These are phyloP conservation scores for Nicotiana attenuata DNA, from an alignment of 257 asterid species.

Conservation along the genomic window DNA sequence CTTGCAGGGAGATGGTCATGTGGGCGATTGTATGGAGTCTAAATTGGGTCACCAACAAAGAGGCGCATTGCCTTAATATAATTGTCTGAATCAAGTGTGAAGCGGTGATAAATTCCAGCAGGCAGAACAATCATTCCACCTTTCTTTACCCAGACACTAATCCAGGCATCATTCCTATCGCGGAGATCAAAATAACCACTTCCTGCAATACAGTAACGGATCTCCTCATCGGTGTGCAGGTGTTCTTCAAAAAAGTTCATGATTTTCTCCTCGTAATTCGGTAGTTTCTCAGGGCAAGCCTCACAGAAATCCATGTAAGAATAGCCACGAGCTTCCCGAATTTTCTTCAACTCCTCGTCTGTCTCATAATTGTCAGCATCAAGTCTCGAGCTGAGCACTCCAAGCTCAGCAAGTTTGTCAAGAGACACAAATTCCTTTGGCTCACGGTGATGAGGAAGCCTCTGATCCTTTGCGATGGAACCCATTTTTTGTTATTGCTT, in stretches of 20 bases:
- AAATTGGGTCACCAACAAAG: constrained; percentile 89
- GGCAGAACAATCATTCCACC: constrained; percentile 90
- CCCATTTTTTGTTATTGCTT: too few species aligned
- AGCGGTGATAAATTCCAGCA: constrained; percentile 94
- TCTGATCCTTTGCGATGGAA: constrained; percentile 50
- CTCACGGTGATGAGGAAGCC: constrained; percentile 85
- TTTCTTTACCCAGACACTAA: constrained; percentile 70
- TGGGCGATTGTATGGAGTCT: constrained; percentile 92
- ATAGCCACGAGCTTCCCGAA: too few species aligned
- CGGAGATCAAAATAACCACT: too few species aligned
- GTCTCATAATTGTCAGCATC: constrained; percentile 83
- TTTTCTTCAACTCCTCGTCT: too few species aligned
- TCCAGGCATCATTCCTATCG: too few species aligned
- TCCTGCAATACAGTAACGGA: too few species aligned
- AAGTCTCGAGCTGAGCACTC: constrained; percentile 88
- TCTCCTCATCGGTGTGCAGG: too few species aligned
- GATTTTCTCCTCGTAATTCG: too few species aligned
- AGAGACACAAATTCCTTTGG: constrained; percentile 80
- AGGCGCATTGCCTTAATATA: constrained; percentile 91
- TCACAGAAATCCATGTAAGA: too few species aligned
- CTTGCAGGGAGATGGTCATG: constrained; percentile 88
- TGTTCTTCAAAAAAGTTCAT: too few species aligned
- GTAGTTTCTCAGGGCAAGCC: too few species aligned
- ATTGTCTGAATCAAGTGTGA: constrained; percentile 70
- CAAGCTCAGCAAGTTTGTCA: constrained; percentile 86